A percentile compares a stretch with the other conserved stretches of the same genome.
Evolutionary conservation across 305 asterid genomes (phyloP).

Genomic region (Ilex paraguariensis): DNA sequence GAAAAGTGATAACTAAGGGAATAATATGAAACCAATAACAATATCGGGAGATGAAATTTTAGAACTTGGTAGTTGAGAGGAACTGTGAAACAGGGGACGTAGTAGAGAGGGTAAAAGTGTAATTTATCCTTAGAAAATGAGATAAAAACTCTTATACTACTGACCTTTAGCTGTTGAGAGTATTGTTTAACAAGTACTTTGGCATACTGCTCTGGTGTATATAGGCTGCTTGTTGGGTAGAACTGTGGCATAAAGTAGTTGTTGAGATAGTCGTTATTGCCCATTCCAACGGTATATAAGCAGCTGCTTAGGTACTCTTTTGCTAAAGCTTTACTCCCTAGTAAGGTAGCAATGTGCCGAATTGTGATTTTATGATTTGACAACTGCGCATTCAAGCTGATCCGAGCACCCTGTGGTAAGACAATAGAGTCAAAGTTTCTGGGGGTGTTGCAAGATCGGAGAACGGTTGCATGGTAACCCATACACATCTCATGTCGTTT

Average conservation of each 20-base stretch:
- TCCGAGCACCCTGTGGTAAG: constrained; percentile 31
- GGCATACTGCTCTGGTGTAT: constrained; percentile 27
- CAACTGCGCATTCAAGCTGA: constrained; percentile 31
- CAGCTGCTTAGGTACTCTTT: constrained; percentile 20
- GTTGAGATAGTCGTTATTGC: constrained; percentile 39
- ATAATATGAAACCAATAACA: no score
- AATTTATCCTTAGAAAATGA: no score
- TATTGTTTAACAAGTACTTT: constrained; percentile 17
- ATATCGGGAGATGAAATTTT: no score
- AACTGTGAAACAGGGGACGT: no score
- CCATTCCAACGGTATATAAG: constrained; percentile 30
- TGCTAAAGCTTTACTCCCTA: constrained; percentile 25
- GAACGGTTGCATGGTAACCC: no score
- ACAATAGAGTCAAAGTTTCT: neutral
- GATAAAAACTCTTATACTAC: neutral
- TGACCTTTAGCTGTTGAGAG: constrained; percentile 32
- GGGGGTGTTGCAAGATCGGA: no score
- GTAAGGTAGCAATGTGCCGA: constrained; percentile 9
- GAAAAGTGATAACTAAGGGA: no score
- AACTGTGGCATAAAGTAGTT: constrained; percentile 28
- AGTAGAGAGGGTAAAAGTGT: no score
- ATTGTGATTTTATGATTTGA: constrained; percentile 23
- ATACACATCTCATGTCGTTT: no score
- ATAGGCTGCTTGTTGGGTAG: constrained; percentile 17
- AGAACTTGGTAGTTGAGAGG: no score